Evolutionary conservation across 495 filamentous ascomycete genomes (phyloP).

Genomic region (Daldinia bambusicola): DNA sequence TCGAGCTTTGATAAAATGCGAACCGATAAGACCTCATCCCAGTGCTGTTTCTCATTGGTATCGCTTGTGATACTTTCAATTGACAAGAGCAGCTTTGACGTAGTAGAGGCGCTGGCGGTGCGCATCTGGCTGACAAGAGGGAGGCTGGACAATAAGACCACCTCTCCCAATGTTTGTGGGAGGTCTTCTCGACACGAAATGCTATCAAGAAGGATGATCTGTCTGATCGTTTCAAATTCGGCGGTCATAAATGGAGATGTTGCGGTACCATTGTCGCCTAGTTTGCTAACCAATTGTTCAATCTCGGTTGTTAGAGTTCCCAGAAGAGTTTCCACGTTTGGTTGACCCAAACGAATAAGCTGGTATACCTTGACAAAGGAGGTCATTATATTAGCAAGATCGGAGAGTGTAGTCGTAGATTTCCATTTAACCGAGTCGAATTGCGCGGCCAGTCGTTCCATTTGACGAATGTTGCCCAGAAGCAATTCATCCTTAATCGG

Average conservation of each 20-base stretch:
- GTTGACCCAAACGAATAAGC: slow-evolving; percentile 55
- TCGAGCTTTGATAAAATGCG: slow-evolving; percentile 67
- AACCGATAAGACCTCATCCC: slow-evolving; percentile 64
- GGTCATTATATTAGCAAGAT: slow-evolving; percentile 58
- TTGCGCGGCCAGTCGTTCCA: slow-evolving; percentile 75
- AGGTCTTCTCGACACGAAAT: slow-evolving; percentile 37
- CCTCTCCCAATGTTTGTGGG: slow-evolving; percentile 42
- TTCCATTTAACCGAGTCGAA: slow-evolving; percentile 75
- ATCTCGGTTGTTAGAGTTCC: slow-evolving; percentile 68
- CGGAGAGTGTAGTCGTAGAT: slow-evolving; percentile 54
- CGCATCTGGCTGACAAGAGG: slow-evolving; percentile 59
- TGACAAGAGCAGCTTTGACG: slow-evolving; percentile 52
- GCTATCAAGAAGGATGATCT: slow-evolving; percentile 64
- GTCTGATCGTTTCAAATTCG: slow-evolving; percentile 74
- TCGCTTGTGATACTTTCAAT: slow-evolving; percentile 57
- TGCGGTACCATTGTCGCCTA: slow-evolving; percentile 52
- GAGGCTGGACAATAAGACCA: slow-evolving; percentile 58
- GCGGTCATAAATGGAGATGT: slow-evolving; percentile 65
- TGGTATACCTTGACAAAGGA: slow-evolving; percentile 64
- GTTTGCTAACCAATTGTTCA: slow-evolving; percentile 59
- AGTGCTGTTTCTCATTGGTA: slow-evolving; percentile 52
- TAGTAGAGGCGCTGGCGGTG: slow-evolving; percentile 50
- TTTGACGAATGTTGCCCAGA: slow-evolving; percentile 65
- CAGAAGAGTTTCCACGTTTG: slow-evolving; percentile 57
- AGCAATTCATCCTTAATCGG: slow-evolving; percentile 53